Conservation (phyloP, 306 rosid species). For the Pyrus pyrifolia region DNA sequence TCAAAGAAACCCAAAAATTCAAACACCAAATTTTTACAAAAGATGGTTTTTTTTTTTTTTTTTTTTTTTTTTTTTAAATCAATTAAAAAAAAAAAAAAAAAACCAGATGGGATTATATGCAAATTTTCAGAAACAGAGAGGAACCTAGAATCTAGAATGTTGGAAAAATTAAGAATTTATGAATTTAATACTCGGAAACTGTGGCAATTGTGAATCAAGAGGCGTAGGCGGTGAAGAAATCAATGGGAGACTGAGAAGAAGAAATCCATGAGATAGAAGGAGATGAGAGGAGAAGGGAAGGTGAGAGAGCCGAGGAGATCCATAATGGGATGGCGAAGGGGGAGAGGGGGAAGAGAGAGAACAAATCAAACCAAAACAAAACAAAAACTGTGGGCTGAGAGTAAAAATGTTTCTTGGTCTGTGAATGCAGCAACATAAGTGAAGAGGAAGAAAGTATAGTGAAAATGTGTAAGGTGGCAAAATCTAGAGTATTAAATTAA, state of each 20-base stretch:
- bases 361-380: background rate
- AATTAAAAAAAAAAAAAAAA: too few relatives aligned
- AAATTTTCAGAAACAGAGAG: too few relatives aligned
- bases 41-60: too few relatives aligned
- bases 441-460: background rate
- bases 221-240: background rate
- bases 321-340: background rate
- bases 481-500: too few relatives aligned
- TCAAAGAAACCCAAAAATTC: too few relatives aligned
- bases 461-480: background rate
- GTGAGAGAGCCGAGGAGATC: conserved; percentile 15
- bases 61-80: too few relatives aligned
- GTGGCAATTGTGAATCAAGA: background rate
- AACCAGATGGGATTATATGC: too few relatives aligned
- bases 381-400: conserved; percentile 12
- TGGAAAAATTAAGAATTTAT: background rate
- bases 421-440: background rate
- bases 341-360: background rate
- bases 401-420: background rate
- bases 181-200: background rate
- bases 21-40: too few relatives aligned
- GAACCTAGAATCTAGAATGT: background rate
- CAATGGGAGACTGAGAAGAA: background rate
- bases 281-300: background rate
- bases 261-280: background rate